Percentiles rank a stretch among this genome's conserved stretches.
Evolutionary conservation across 2,329 filamentous ascomycete species (phyloP).

Genomic region (Thelonectria discophora): DNA sequence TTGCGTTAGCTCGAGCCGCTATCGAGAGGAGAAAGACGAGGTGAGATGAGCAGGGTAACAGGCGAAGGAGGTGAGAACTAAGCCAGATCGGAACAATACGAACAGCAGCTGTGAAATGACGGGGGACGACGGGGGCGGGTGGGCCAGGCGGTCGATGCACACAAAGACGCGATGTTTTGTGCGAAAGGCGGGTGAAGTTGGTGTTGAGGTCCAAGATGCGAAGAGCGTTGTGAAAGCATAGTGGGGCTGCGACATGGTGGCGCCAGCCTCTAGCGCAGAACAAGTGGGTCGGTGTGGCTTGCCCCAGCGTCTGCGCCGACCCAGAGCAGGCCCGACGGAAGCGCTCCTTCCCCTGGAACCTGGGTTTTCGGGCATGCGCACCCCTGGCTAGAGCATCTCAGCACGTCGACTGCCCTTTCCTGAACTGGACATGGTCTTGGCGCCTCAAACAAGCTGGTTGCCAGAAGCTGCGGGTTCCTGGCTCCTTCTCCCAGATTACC

Average conservation of each 20-base stretch:
- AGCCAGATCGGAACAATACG: conserved; percentile 17
- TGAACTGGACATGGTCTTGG: neutral
- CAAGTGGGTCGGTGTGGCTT: conserved; percentile 2
- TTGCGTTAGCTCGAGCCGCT: conserved; percentile 32
- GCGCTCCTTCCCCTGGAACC: neutral
- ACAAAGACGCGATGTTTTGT: neutral
- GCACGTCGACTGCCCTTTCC: neutral
- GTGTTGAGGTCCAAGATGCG: neutral
- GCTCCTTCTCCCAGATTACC: neutral
- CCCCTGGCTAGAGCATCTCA: conserved; percentile 9
- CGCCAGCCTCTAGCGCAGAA: no score
- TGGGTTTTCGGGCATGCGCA: neutral
- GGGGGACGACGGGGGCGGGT: neutral
- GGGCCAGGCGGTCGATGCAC: neutral
- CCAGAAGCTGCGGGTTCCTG: no score
- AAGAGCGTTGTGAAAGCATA: neutral
- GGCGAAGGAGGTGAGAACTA: neutral
- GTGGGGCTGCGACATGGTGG: neutral
- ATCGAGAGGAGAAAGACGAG: conserved; percentile 25
- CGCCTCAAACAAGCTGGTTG: neutral
- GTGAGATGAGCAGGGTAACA: neutral
- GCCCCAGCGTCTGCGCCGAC: conserved; percentile 4
- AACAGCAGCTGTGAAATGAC: conserved; percentile 3
- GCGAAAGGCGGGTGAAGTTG: neutral
- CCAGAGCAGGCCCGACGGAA: neutral